These are phyloP conservation scores for Sanguinoderma infundibulare DNA, from an alignment of 1,284 basidiomycete genomes.

Conservation along the genomic window DNA sequence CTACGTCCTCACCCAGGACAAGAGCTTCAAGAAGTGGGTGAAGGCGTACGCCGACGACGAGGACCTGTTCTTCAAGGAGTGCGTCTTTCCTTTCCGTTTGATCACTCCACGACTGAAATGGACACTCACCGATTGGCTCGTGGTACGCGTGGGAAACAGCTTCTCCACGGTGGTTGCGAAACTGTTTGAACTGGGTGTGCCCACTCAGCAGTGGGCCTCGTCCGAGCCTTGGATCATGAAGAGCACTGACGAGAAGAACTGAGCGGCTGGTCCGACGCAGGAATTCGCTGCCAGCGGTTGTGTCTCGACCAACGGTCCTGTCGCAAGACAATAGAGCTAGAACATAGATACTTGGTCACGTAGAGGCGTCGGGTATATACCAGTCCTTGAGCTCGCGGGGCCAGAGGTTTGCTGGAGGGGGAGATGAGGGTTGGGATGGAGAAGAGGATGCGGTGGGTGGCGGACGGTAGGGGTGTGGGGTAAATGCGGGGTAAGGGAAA, in stretches of 20 bases:
- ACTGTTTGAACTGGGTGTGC: constrained; percentile 91
- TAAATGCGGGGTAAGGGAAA: background rate
- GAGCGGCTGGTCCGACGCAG: background rate
- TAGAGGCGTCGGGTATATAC: background rate
- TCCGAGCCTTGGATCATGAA: constrained; percentile 77
- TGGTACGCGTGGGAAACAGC: constrained; percentile 44
- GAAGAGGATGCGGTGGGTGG: background rate
- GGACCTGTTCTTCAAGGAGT: constrained; percentile 91
- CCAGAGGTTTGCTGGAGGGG: background rate
- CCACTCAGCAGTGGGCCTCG: constrained; percentile 72
- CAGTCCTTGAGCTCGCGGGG: background rate
- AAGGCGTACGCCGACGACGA: constrained; percentile 85
- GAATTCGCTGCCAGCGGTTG: background rate
- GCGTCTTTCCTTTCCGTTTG: constrained; percentile 35
- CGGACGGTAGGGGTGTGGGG: background rate
- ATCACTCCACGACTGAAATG: background rate
- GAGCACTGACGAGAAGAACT: constrained; percentile 60
- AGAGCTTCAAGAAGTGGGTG: constrained; percentile 86
- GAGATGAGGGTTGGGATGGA: background rate
- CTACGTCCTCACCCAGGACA: constrained; percentile 84
- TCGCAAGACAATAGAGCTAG: background rate
- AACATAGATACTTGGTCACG: background rate
- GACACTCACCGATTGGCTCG: constrained; percentile 9
- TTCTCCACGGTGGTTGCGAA: constrained; percentile 79
- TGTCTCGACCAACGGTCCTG: background rate